Conservation (phyloP, 2,329 filamentous ascomycete genomes). For the Alternaria sp. region DNA sequence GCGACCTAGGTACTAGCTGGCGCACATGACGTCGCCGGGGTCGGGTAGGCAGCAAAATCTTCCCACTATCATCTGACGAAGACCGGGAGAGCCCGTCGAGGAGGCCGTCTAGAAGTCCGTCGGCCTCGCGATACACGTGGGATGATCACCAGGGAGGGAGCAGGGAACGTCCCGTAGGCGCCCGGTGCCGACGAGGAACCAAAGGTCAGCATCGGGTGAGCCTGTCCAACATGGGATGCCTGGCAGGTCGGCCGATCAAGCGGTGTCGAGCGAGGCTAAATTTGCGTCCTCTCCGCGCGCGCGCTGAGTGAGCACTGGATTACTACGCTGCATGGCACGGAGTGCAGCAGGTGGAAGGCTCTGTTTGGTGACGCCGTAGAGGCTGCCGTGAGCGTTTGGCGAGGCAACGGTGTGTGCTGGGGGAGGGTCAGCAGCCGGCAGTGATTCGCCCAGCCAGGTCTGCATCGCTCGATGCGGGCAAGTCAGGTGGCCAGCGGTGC, state of each 20-base stretch:
- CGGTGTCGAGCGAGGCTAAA: conserved; percentile 10
- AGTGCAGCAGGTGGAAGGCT: conserved; percentile 16
- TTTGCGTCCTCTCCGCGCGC: background rate
- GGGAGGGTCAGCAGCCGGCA: conserved; percentile 10
- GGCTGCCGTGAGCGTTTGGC: conserved; percentile 26
- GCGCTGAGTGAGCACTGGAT: conserved; percentile 8
- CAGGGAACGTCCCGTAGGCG: conserved; percentile 21
- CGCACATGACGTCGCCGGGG: conserved; percentile 21
- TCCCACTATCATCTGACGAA: conserved; percentile 23
- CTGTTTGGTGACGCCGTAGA: conserved; percentile 6
- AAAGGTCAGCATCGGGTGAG: background rate
- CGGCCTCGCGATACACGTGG: conserved; percentile 18
- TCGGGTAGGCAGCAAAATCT: conserved; percentile 4
- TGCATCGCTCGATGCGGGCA: conserved; percentile 15
- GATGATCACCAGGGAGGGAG: conserved; percentile 19
- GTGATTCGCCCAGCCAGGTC: conserved; percentile 22
- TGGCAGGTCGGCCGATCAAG: conserved; percentile 14
- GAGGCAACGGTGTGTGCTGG: conserved; percentile 18
- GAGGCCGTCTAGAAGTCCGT: background rate
- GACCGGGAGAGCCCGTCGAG: conserved; percentile 18
- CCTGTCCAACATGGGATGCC: conserved; percentile 9
- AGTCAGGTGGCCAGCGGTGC: conserved; percentile 25
- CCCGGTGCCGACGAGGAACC: conserved; percentile 11
- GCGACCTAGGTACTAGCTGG: background rate
- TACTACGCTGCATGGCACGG: conserved; percentile 2